A percentile compares a stretch with the other conserved stretches of the same genome.
Evolutionary conservation across 1,284 basidiomycete species (phyloP).

Genomic region (Serendipita sp.): DNA sequence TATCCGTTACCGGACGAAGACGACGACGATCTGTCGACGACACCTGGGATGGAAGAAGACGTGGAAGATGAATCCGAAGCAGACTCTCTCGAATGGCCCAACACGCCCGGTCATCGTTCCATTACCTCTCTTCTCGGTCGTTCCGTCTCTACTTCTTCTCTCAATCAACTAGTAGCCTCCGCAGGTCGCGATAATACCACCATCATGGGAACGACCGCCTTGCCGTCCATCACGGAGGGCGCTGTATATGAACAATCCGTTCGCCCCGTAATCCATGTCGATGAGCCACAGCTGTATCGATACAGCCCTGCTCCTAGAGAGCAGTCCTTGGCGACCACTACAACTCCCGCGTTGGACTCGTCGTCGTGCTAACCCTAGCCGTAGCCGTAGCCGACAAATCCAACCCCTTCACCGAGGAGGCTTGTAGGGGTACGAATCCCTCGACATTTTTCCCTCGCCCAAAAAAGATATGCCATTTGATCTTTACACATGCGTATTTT

Average conservation of each 20-base stretch:
- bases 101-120: background rate
- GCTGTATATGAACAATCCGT: background rate
- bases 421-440: background rate
- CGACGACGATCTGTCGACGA: slow-evolving; percentile 3
- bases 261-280: slow-evolving; percentile 3
- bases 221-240: slow-evolving; percentile 1
- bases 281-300: background rate
- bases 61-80: slow-evolving; percentile 2
- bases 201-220: background rate
- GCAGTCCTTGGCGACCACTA: background rate
- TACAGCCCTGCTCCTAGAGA: slow-evolving; percentile 6
- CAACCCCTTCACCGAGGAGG: background rate
- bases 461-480: background rate
- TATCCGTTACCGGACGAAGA: background rate
- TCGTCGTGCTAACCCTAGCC: background rate
- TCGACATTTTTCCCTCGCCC: background rate
- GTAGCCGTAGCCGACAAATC: background rate
- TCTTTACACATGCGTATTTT: background rate
- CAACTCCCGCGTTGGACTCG: background rate
- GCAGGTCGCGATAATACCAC: background rate
- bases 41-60: slow-evolving; percentile 2
- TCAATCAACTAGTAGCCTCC: slow-evolving; percentile 1
- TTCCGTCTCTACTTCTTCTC: background rate
- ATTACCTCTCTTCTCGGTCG: slow-evolving; percentile 1
- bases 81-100: background rate